Percentiles rank a stretch among this genome's conserved stretches.
phyloP scores from a whole-genome alignment of 2,329 filamentous ascomycete genomes.

The Xylariaceae sp. region DNA sequence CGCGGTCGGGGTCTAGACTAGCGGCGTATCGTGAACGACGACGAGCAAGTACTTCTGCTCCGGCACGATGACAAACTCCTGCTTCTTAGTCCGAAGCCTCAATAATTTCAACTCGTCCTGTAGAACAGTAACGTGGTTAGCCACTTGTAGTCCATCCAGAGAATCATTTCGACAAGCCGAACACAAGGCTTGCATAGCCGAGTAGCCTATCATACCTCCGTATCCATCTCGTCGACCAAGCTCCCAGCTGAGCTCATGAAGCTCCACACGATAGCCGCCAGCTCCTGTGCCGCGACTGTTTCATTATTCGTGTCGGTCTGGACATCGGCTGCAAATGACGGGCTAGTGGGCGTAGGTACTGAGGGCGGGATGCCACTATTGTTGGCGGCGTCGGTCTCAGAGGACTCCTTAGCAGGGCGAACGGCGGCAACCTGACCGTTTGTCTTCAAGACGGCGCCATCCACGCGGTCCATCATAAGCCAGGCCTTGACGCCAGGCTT shows the following conservation, averaged over 20 bases:
- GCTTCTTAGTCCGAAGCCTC: slow-evolving; percentile 74
- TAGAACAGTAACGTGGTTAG: slow-evolving; percentile 6
- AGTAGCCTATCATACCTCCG: slow-evolving; percentile 52
- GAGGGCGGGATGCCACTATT: slow-evolving; percentile 16
- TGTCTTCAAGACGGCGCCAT: slow-evolving; percentile 68
- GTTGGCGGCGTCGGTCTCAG: slow-evolving; percentile 16
- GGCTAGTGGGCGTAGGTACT: slow-evolving; percentile 27
- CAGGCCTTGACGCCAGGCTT: slow-evolving; percentile 77
- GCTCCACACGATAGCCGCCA: slow-evolving; percentile 70
- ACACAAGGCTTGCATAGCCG: neutral
- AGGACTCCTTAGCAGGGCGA: slow-evolving; percentile 37
- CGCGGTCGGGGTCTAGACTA: slow-evolving; percentile 43
- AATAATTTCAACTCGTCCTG: slow-evolving; percentile 73
- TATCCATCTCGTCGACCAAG: slow-evolving; percentile 67
- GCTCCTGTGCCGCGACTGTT: slow-evolving; percentile 61
- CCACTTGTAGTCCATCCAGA: neutral
- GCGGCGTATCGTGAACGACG: slow-evolving; percentile 75
- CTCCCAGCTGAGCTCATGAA: slow-evolving; percentile 65
- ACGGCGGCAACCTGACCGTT: slow-evolving; percentile 63
- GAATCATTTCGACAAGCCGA: neutral
- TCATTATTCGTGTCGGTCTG: slow-evolving; percentile 40
- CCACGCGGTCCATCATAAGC: slow-evolving; percentile 66
- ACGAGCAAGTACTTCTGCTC: slow-evolving; percentile 74
- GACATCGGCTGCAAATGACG: slow-evolving; percentile 44
- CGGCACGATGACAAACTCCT: slow-evolving; percentile 78